Conservation (phyloP, 2,329 filamentous ascomycete genomes). For the Diaporthe sp. region DNA sequence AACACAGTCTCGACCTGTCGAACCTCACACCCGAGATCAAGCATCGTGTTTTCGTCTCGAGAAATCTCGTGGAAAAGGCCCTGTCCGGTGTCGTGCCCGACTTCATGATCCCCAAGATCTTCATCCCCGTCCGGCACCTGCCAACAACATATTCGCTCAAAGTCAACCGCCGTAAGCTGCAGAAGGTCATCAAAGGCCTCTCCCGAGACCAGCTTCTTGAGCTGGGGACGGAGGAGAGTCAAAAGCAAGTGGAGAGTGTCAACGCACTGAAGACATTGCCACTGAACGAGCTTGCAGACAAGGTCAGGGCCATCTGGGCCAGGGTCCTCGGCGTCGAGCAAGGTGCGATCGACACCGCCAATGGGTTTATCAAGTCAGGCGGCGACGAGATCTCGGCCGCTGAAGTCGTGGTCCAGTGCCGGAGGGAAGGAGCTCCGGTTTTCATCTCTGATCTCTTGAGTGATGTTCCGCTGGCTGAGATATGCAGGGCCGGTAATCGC, state of each 20-base stretch:
- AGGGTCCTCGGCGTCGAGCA: conserved; percentile 56
- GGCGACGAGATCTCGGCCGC: conserved; percentile 62
- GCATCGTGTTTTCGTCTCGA: conserved; percentile 59
- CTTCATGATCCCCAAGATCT: conserved; percentile 62
- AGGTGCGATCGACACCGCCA: conserved; percentile 56
- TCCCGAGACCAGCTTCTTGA: conserved; percentile 59
- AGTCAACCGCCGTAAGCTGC: conserved; percentile 63
- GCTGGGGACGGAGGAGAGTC: conserved; percentile 56
- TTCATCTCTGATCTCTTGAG: conserved; percentile 59
- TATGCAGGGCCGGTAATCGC: conserved; percentile 52
- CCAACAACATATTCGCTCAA: conserved; percentile 66
- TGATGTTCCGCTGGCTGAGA: conserved; percentile 59
- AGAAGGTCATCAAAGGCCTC: conserved; percentile 59
- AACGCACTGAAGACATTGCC: conserved; percentile 60
- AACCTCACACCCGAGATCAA: conserved; percentile 56
- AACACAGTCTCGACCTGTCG: conserved; percentile 53
- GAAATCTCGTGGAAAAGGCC: conserved; percentile 59
- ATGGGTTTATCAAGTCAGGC: conserved; percentile 62
- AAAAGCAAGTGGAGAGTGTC: conserved; percentile 53
- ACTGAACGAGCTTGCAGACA: conserved; percentile 61
- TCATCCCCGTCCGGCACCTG: conserved; percentile 62
- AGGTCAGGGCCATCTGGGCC: conserved; percentile 64
- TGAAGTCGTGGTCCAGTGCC: conserved; percentile 60
- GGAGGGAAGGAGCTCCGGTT: conserved; percentile 57
- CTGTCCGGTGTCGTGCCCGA: conserved; percentile 56